These are phyloP conservation scores for Populus tremula DNA, from an alignment of 345 rosid genomes.

Conservation along the genomic window DNA sequence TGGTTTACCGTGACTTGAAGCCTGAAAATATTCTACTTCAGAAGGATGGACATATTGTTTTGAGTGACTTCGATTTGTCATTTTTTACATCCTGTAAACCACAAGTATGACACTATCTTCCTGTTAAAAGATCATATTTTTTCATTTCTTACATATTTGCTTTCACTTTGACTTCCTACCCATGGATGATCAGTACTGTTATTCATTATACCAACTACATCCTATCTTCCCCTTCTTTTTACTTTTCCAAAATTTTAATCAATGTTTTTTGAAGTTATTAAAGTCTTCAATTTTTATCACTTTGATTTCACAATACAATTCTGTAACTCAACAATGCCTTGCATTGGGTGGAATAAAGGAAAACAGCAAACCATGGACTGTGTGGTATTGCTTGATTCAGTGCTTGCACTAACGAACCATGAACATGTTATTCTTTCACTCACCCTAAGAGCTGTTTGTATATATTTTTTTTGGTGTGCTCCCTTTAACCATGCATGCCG, in stretches of 20 bases:
- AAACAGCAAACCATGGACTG: no score
- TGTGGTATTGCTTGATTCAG: not conserved
- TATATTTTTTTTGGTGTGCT: not conserved
- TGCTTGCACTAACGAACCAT: not conserved
- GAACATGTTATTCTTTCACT: not conserved
- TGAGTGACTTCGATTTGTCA: slow-evolving; percentile 93
- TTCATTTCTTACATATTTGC: not conserved
- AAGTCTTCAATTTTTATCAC: not conserved
- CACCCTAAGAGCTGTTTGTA: no score
- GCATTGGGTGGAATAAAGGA: no score
- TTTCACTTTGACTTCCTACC: not conserved
- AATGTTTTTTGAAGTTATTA: not conserved
- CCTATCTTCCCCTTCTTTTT: not conserved
- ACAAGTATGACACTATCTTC: slow-evolving; percentile 44
- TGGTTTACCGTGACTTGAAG: slow-evolving; percentile 87
- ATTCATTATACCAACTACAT: not conserved
- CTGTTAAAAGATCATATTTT: not conserved
- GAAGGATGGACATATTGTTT: slow-evolving; percentile 75
- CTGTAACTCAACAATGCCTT: not conserved
- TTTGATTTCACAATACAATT: not conserved
- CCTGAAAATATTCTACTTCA: slow-evolving; percentile 89
- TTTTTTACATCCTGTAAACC: slow-evolving; percentile 73
- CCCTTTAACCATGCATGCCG: not conserved
- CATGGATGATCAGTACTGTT: not conserved
- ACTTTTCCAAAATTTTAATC: not conserved